phyloP scores from a whole-genome alignment of 805 yeast species.

The Blastobotrys chiropterorum region DNA sequence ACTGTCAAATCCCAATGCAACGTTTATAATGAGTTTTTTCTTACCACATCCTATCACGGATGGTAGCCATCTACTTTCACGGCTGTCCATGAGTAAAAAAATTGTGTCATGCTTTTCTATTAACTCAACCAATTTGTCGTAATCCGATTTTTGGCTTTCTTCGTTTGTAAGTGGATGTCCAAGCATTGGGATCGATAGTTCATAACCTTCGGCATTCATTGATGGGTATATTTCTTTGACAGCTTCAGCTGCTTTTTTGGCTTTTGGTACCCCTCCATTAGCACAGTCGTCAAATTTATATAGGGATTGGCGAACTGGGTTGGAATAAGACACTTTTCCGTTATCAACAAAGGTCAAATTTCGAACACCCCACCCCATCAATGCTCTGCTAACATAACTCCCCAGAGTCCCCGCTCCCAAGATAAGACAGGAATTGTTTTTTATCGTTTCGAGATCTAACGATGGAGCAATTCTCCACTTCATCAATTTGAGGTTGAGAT shows the following conservation, averaged over 20 bases:
- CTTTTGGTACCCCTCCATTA: conserved; percentile 70
- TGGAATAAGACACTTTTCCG: conserved; percentile 83
- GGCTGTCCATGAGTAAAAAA: conserved; percentile 82
- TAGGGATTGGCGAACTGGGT: conserved; percentile 92
- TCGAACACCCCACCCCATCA: conserved; percentile 93
- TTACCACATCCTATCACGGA: conserved; percentile 67
- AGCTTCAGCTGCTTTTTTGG: conserved; percentile 68
- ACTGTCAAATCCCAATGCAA: conserved; percentile 93
- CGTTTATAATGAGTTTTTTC: conserved; percentile 74
- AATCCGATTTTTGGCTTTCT: conserved; percentile 43
- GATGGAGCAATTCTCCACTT: conserved; percentile 93
- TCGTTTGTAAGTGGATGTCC: conserved; percentile 78
- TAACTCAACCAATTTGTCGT: conserved; percentile 44
- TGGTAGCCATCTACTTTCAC: conserved; percentile 98
- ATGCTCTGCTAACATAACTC: conserved; percentile 76
- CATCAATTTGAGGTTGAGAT: conserved; percentile 85
- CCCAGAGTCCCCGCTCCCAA: conserved; percentile 98
- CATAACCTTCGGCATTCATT: conserved; percentile 55
- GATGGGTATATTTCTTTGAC: conserved; percentile 73
- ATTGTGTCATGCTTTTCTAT: conserved; percentile 67
- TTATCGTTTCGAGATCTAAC: conserved; percentile 60
- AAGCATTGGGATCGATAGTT: conserved; percentile 86
- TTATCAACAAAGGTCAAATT: conserved; percentile 83
- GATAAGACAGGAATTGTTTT: conserved; percentile 56
- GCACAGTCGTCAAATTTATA: conserved; percentile 77